Percentiles rank a stretch among this genome's conserved stretches.
phyloP scores from a whole-genome alignment of 768 basidiomycete species.

The Lyophyllum shimeji region DNA sequence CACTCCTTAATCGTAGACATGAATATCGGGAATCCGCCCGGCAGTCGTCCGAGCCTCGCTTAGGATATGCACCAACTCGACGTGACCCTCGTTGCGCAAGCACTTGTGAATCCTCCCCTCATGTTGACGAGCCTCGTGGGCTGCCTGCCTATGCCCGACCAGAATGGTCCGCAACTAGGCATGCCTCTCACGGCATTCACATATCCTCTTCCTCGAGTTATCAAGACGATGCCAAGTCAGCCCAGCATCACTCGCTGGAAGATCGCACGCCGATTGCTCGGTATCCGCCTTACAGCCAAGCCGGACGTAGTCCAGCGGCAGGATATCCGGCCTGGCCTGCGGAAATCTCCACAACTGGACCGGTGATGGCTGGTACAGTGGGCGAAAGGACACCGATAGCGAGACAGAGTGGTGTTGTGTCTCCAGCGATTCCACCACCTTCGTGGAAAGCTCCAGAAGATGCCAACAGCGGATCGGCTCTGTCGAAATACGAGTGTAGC shows the following conservation, averaged over 20 bases:
- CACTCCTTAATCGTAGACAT: constrained; percentile 2
- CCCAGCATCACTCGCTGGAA: not conserved
- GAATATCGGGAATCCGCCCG: not conserved
- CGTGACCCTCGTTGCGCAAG: constrained; percentile 2
- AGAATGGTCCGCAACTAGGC: not conserved
- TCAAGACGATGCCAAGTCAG: not conserved
- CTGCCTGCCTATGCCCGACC: not conserved
- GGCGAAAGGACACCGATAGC: constrained; percentile 18
- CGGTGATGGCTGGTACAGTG: constrained; percentile 1
- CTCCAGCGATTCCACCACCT: not conserved
- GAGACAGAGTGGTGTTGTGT: not conserved
- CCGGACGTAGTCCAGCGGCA: not conserved
- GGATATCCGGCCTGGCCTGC: constrained; percentile 3
- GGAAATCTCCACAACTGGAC: constrained; percentile 11
- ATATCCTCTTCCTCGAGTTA: not conserved
- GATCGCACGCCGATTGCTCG: constrained; percentile 4
- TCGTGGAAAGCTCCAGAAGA: constrained; percentile 9
- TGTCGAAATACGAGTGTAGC: constrained; percentile 68
- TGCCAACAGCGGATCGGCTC: constrained; percentile 23
- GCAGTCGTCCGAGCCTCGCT: not conserved
- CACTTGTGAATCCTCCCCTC: not conserved
- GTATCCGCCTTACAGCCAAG: not conserved
- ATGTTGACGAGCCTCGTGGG: not conserved
- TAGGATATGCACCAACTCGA: not conserved
- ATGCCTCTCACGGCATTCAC: not conserved